Base-by-base conservation (phyloP, 2,329 filamentous ascomycete genomes). In the Xylaria sp. region DNA sequence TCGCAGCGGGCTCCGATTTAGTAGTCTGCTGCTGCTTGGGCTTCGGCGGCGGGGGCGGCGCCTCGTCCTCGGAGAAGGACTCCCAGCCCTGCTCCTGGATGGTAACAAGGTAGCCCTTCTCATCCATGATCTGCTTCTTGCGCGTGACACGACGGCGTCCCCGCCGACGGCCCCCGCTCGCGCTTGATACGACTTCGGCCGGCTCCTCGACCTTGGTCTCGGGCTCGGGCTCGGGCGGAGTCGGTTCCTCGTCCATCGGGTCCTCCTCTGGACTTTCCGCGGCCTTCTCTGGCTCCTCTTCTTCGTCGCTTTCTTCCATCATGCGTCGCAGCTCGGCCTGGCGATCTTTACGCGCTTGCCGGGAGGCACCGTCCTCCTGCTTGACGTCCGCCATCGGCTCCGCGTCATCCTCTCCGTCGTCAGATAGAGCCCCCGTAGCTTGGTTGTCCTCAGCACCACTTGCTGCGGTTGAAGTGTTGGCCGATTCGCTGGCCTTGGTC, bases 261-360 rank as follows among this genome's bases (percentile, higher is more conserved):
- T 77, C 76, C 28, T 75, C 76, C n/a, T 69, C 71, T 9, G 72
- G 68, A 7, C 65, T 72, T 10, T 75, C 72, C 28, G 66, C 56
- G 23, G 65, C 41, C 39, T 75, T 70, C 60, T 75, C 73, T 0
- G 63, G 53, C 23, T 59, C 72, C 28, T 75, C 56, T 41, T 60
- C 74, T 48, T 76, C 76, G 4, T 79, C 77, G 52, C 77, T 78
- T 41, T 79, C 77, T 23, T 78, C 77, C 77, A 79, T 79, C 77
- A 79, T 79, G 34, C 72, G 74, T 8, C 71, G 75, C 4, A 79
- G 74, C 48, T 75, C 75, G 3, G 73, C 75, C 55, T 78, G 72
- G 10, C 77, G 75, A 32, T 73, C 72, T 55, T 69, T 74, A 25
- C 77, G 72, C 2, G 72, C 69, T 53, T 73, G 74, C 15, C 74